A percentile compares a stretch with the other conserved stretches of the same genome.
Evolutionary conservation across 2,329 filamentous ascomycete genomes (phyloP).

Genomic region (Penicillium nordicum): DNA sequence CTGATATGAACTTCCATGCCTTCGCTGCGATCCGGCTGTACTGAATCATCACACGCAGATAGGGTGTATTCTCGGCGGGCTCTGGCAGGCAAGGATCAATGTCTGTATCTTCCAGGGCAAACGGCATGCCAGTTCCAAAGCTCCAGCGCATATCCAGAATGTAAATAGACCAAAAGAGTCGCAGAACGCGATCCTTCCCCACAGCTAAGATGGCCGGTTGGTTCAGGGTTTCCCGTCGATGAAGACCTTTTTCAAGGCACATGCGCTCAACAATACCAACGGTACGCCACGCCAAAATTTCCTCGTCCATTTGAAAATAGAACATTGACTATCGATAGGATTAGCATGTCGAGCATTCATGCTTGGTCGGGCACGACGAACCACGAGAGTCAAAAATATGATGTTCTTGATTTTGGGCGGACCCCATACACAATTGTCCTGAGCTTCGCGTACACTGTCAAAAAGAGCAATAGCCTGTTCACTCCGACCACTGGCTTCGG

Average conservation of each 20-base stretch:
- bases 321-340: slow-evolving; percentile 58
- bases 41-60: slow-evolving; percentile 79
- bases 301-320: slow-evolving; percentile 80
- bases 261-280: slow-evolving; percentile 79
- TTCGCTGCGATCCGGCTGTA: slow-evolving; percentile 79
- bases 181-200: slow-evolving; percentile 64
- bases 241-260: slow-evolving; percentile 77
- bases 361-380: slow-evolving; percentile 13
- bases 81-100: slow-evolving; percentile 75
- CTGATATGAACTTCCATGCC: slow-evolving; percentile 79
- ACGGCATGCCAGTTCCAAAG: slow-evolving; percentile 82
- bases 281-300: slow-evolving; percentile 81
- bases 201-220: slow-evolving; percentile 63
- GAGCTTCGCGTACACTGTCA: slow-evolving; percentile 67
- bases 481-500: slow-evolving; percentile 76
- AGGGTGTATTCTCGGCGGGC: slow-evolving; percentile 62
- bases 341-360: slow-evolving; percentile 1
- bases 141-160: slow-evolving; percentile 85
- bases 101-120: slow-evolving; percentile 76
- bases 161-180: slow-evolving; percentile 83
- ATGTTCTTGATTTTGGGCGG: slow-evolving; percentile 57
- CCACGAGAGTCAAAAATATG: slow-evolving; percentile 53
- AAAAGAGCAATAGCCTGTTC: slow-evolving; percentile 70
- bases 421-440: slow-evolving; percentile 63
- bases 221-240: slow-evolving; percentile 69